Conservation (phyloP, 441 rosid genomes). For the Mallotus repandus region DNA sequence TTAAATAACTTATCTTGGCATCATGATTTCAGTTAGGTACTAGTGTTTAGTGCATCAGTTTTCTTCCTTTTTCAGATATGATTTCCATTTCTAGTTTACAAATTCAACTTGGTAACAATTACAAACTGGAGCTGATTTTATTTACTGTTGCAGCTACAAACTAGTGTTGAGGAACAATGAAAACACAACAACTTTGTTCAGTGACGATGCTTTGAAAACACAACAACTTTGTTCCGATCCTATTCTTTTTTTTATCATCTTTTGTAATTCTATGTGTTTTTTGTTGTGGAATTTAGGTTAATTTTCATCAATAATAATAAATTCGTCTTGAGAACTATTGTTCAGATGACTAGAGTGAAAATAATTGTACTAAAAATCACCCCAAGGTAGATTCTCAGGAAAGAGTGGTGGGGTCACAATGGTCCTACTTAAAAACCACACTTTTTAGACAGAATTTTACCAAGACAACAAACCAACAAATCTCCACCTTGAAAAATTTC, state of each 20-base stretch:
- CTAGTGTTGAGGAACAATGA: conserved; percentile 85
- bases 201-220: conserved; percentile 44
- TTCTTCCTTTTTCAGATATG: conserved; percentile 3
- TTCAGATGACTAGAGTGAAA: too few relatives aligned
- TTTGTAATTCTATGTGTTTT: background rate
- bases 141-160: conserved; percentile 60
- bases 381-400: too few relatives aligned
- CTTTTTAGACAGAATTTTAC: too few relatives aligned
- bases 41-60: background rate
- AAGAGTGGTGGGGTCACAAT: too few relatives aligned
- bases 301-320: too few relatives aligned
- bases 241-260: background rate
- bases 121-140: background rate
- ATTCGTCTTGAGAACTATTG: too few relatives aligned
- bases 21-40: background rate
- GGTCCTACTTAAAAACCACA: too few relatives aligned
- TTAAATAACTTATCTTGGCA: background rate
- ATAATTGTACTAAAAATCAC: too few relatives aligned
- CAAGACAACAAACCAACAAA: too few relatives aligned
- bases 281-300: too few relatives aligned
- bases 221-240: background rate
- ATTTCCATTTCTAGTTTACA: background rate
- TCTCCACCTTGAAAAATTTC: too few relatives aligned
- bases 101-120: background rate
- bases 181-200: conserved; percentile 68